Base-by-base conservation (phyloP, 2,329 filamentous ascomycete genomes). In the Metarhizium anisopliae region DNA sequence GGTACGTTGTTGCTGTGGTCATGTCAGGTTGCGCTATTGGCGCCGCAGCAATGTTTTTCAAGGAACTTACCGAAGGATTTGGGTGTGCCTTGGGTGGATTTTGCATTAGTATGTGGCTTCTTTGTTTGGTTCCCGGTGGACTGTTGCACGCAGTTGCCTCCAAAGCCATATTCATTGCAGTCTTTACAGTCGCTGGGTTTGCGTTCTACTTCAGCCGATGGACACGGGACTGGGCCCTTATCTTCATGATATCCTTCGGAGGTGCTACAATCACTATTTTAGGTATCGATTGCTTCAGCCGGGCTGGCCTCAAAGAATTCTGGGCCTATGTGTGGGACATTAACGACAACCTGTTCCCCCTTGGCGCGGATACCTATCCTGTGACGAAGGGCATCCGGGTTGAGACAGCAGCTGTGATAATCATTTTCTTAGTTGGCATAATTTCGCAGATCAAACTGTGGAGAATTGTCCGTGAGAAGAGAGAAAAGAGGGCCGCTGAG, bases 291-390 rank as follows among this genome's bases (percentile, higher is more conserved):
- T 95, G 90, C 70, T 95, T 93, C 64, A 93, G 86, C 64, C 79
- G 84, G 59, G 90, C 91, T n/a, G 93, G 93, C 0, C 74, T 95
- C 63, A 96, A 96, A 69, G 93, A 97, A 68, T 96, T 96, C 62
- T 97, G 93, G 93, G 80, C 90, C 6, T 97, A 95, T 68, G 78
- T 95, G 42, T 97, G 93, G 93, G 75, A 75, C 50, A 72, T 97
- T 43, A 96, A 96, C 68, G 76, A 84, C 47, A 78, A 87, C 52
- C 74, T 91, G 0, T 97, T 97, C 64, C 92, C 92, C 0, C 73
- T 90, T 2, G 81, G 83, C 42, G 87, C 87, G 1, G 77, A 78
- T 51, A 90, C 88, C 0, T 97, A 95, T 67, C 93, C 93, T 0
- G 74, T 96, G 13, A 96, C 90, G 0, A 87, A 85, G 62, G 90